A percentile compares a stretch with the other conserved stretches of the same genome.
phyloP scores from a whole-genome alignment of 2,329 filamentous ascomycete species.

The Hymenoscyphus albidus region DNA sequence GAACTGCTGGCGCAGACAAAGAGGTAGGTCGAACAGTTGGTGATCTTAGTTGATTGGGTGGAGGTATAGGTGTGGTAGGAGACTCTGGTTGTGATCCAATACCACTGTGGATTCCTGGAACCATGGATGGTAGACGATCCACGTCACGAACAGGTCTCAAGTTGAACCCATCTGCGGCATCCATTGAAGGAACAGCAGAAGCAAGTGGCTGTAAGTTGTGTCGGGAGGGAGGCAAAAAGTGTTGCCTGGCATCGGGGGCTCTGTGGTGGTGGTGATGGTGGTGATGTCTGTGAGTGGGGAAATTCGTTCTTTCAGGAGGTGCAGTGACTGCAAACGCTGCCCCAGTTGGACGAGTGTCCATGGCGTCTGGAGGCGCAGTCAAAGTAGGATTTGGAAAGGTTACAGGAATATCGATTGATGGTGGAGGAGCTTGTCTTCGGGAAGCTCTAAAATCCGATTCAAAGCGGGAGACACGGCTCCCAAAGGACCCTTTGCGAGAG shows the following conservation, averaged over 20 bases:
- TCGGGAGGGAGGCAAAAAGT: slow-evolving; percentile 47
- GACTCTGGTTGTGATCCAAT: slow-evolving; percentile 87
- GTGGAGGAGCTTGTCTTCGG: slow-evolving; percentile 77
- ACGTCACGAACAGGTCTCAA: slow-evolving; percentile 75
- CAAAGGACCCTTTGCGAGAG: slow-evolving; percentile 42
- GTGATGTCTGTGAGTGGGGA: slow-evolving; percentile 52
- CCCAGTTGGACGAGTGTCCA: slow-evolving; percentile 59
- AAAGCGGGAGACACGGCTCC: slow-evolving; percentile 49
- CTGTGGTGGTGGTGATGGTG: slow-evolving; percentile 50
- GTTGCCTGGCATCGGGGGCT: slow-evolving; percentile 48
- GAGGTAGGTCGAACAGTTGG: slow-evolving; percentile 52
- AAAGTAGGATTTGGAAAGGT: slow-evolving; percentile 47
- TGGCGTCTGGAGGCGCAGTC: slow-evolving; percentile 44
- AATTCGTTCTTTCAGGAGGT: slow-evolving; percentile 66
- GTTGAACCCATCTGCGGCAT: slow-evolving; percentile 66
- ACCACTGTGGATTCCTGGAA: slow-evolving; percentile 63
- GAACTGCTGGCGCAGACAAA: slow-evolving; percentile 48
- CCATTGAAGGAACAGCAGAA: slow-evolving; percentile 63
- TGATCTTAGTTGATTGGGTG: slow-evolving; percentile 59
- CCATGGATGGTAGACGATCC: slow-evolving; percentile 81
- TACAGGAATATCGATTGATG: slow-evolving; percentile 74
- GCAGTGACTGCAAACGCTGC: slow-evolving; percentile 64
- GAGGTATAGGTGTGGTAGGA: slow-evolving; percentile 77
- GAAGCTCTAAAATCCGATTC: slow-evolving; percentile 59
- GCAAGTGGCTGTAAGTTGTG: slow-evolving; percentile 63